phyloP scores from a whole-genome alignment of 2,329 filamentous ascomycete species.

The Hypoxylon sp. region DNA sequence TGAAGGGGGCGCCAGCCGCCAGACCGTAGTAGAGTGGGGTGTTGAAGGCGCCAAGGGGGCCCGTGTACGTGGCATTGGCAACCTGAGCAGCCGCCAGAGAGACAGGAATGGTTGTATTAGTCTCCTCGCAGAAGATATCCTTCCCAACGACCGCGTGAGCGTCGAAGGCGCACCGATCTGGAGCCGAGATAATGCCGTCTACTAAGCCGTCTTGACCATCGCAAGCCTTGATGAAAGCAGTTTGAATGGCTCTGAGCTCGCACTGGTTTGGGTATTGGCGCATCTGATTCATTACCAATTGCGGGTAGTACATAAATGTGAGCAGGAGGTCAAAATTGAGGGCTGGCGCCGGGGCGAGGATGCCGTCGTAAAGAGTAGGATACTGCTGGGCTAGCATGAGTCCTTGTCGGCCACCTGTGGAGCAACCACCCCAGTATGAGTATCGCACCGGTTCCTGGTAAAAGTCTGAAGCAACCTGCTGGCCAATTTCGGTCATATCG shows the following conservation, averaged over 20 bases:
- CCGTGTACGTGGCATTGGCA: too few relatives aligned
- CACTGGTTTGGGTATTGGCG: constrained; percentile 47
- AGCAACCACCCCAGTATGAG: constrained; percentile 61
- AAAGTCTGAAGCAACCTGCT: constrained; percentile 52
- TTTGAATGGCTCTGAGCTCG: constrained; percentile 49
- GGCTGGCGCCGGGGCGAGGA: constrained; percentile 57
- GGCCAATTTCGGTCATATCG: constrained; percentile 51
- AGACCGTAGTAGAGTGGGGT: too few relatives aligned
- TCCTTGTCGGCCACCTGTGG: constrained; percentile 62
- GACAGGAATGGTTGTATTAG: too few relatives aligned
- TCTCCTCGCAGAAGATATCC: constrained; percentile 32
- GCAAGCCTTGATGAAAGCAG: constrained; percentile 51
- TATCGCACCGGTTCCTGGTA: constrained; percentile 49
- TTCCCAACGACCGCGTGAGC: constrained; percentile 37
- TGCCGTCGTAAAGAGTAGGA: constrained; percentile 62
- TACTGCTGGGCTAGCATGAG: constrained; percentile 60
- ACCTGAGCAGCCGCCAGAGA: too few relatives aligned
- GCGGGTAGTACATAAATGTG: constrained; percentile 40
- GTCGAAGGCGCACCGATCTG: constrained; percentile 48
- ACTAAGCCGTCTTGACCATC: constrained; percentile 54
- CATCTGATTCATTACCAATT: constrained; percentile 45
- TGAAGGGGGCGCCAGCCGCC: too few relatives aligned
- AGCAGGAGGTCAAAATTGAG: constrained; percentile 49
- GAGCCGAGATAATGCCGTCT: constrained; percentile 54
- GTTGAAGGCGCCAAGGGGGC: too few relatives aligned